Percentiles rank a stretch among this genome's conserved stretches.
phyloP scores from a whole-genome alignment of 768 basidiomycete species.

The Boletus patriciae region DNA sequence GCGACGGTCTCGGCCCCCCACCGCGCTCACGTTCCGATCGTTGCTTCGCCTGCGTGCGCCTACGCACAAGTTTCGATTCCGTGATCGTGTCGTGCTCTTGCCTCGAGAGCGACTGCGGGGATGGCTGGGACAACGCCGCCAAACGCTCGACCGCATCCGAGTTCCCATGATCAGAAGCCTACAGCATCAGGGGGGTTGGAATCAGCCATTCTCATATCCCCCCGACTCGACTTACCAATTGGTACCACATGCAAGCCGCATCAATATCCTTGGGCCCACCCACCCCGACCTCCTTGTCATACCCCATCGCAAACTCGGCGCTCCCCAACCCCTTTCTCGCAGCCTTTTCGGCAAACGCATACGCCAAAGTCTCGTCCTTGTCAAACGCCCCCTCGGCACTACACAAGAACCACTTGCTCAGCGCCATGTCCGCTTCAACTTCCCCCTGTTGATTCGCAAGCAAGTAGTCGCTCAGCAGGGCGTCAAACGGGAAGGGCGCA shows the following conservation, averaged over 20 bases:
- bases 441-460: conserved; percentile 84
- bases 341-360: conserved; percentile 91
- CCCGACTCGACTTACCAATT: conserved; percentile 44
- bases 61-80: conserved; percentile 77
- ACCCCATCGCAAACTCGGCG: conserved; percentile 95
- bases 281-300: conserved; percentile 91
- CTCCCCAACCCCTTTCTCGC: conserved; percentile 71
- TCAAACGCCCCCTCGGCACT: conserved; percentile 77
- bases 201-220: no score
- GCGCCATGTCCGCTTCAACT: conserved; percentile 93
- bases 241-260: conserved; percentile 78
- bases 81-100: conserved; percentile 80
- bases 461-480: conserved; percentile 81
- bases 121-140: conserved; percentile 59
- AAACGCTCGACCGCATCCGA: no score
- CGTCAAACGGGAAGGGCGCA: conserved; percentile 83
- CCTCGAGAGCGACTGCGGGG: conserved; percentile 66
- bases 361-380: conserved; percentile 83
- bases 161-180: conserved; percentile 83
- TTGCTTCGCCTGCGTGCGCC: conserved; percentile 71
- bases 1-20: no score
- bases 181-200: no score
- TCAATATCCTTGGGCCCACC: conserved; percentile 65
- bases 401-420: conserved; percentile 96
- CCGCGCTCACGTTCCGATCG: conserved; percentile 42